Percentiles rank a stretch among this genome's conserved stretches.
Conservation (phyloP, 2,329 filamentous ascomycete genomes). For the Penicillium italicum region DNA sequence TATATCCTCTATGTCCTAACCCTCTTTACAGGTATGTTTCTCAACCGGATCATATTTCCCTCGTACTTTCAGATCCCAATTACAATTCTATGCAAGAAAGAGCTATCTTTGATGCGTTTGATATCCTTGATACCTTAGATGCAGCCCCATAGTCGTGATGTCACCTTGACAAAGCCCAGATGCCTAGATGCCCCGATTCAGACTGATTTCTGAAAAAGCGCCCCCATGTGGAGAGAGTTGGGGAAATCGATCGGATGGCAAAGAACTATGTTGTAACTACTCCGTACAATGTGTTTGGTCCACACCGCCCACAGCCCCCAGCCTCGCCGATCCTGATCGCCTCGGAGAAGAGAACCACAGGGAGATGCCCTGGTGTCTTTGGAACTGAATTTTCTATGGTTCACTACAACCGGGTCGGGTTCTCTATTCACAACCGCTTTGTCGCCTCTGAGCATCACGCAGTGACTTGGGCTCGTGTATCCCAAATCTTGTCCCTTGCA, state of each 20-base stretch:
- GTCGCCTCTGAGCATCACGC: background rate
- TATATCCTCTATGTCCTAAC: background rate
- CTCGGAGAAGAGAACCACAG: background rate
- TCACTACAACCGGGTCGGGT: background rate
- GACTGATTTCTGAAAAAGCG: background rate
- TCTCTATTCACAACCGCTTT: background rate
- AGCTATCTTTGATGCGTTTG: background rate
- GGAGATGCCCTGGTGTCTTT: background rate
- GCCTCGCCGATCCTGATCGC: background rate
- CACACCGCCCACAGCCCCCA: background rate
- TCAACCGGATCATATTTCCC: background rate
- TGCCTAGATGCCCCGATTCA: background rate
- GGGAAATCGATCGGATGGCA: background rate
- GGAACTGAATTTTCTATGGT: background rate
- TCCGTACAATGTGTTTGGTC: background rate
- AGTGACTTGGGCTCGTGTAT: background rate
- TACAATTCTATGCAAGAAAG: background rate
- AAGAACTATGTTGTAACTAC: too few relatives aligned
- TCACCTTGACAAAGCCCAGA: background rate
- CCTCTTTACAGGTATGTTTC: background rate
- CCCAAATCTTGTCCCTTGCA: constrained; percentile 1
- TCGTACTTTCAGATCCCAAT: background rate
- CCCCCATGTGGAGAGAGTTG: constrained; percentile 2
- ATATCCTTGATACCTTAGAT: background rate
- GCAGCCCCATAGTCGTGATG: background rate